phyloP scores from a whole-genome alignment of 78 protist genomes.

The Dictyostelium purpureum region DNA sequence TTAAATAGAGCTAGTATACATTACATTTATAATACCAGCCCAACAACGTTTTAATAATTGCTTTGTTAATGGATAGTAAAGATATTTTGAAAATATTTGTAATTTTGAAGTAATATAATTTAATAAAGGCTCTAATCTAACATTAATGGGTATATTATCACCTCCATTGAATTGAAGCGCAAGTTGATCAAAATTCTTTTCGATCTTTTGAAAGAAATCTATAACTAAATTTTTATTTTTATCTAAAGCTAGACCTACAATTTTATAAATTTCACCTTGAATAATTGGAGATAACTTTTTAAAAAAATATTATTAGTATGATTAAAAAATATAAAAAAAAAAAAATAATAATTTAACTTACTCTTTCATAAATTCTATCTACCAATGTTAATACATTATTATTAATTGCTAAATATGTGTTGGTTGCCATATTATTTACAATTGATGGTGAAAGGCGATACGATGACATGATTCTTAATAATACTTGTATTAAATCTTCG shows the following conservation, averaged over 20 bases:
- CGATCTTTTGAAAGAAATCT: constrained; percentile 55
- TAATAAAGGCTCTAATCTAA: constrained; percentile 41
- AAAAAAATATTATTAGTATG: too few relatives aligned
- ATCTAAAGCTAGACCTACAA: constrained; percentile 26
- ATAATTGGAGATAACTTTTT: constrained; percentile 51
- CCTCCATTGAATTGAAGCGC: neutral
- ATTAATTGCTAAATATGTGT: constrained; percentile 29
- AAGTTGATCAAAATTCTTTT: constrained; percentile 29
- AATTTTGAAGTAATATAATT: constrained; percentile 58
- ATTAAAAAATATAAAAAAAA: too few relatives aligned
- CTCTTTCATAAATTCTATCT: constrained; percentile 62
- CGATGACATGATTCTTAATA: constrained; percentile 17
- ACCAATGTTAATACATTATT: constrained; percentile 40
- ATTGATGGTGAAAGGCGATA: constrained; percentile 34
- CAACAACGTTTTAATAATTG: constrained; percentile 47
- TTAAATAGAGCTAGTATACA: neutral
- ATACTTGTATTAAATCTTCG: constrained; percentile 50
- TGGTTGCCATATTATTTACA: constrained; percentile 31
- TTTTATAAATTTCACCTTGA: constrained; percentile 49
- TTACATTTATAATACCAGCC: constrained; percentile 48
- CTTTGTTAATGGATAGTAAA: constrained; percentile 57
- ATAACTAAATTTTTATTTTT: constrained; percentile 23
- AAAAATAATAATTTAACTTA: too few relatives aligned
- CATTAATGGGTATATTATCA: neutral
- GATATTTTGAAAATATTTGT: constrained; percentile 44